A percentile compares a stretch with the other conserved stretches of the same genome.
phyloP scores from a whole-genome alignment of 2,329 filamentous ascomycete species.

The Hypoxylon sp. region DNA sequence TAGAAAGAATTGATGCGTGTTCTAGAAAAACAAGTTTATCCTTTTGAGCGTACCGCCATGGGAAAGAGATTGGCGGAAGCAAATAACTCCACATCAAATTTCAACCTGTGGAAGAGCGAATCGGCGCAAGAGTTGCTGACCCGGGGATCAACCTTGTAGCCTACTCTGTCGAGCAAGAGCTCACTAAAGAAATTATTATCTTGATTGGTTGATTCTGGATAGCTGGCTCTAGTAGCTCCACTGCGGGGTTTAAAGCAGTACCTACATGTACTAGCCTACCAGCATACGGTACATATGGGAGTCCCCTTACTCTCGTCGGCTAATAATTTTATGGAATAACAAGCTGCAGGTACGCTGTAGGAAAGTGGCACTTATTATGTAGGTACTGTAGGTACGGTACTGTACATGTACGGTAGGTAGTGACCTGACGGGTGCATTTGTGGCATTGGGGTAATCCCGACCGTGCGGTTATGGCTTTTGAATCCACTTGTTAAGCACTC shows the following conservation, averaged over 20 bases:
- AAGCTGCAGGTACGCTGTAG: slow-evolving; percentile 18
- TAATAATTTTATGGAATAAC: background rate
- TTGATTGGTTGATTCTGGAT: background rate
- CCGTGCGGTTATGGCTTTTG: slow-evolving; percentile 1
- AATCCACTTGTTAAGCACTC: slow-evolving; percentile 1
- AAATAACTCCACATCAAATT: slow-evolving; percentile 42
- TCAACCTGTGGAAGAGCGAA: slow-evolving; percentile 24
- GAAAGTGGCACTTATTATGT: background rate
- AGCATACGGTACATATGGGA: background rate
- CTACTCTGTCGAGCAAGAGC: background rate
- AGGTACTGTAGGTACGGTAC: too few species aligned
- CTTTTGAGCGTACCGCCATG: slow-evolving; percentile 18
- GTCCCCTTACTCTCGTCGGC: background rate
- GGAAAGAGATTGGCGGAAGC: slow-evolving; percentile 24
- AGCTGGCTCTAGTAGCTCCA: slow-evolving; percentile 4
- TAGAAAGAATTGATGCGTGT: slow-evolving; percentile 17
- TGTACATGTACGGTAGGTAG: background rate
- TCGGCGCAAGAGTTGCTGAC: slow-evolving; percentile 11
- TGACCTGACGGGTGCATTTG: background rate
- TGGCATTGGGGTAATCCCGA: slow-evolving; percentile 11
- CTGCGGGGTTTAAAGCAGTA: slow-evolving; percentile 10
- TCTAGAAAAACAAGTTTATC: slow-evolving; percentile 36
- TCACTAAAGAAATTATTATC: slow-evolving; percentile 4
- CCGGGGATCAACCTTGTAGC: slow-evolving; percentile 19
- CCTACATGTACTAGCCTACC: background rate